Base-by-base conservation (phyloP, 179 eudicot genomes). In the Spinacia oleracea region DNA sequence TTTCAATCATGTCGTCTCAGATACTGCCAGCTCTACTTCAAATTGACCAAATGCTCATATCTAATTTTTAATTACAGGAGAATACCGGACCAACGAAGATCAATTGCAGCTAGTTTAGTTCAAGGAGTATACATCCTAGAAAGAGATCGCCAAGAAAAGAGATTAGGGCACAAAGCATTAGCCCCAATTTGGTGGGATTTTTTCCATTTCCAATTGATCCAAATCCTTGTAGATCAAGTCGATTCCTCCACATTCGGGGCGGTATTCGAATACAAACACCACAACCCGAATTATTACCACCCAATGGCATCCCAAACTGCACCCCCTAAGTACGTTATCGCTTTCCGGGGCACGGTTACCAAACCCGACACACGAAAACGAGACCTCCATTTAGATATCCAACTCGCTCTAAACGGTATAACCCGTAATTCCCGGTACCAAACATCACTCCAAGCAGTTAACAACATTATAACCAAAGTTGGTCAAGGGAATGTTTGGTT, bases 161-260 rank as follows among this genome's bases (percentile, higher is more conserved):
- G 95, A 46, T 70, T 60, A 1, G 90, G 85, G 15, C 56, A 74
- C 58, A 80, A 87, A 68, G 89, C 96, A 29, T 83, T 89, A 18
- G 94, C 96, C 59, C 93, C 94, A 74, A 81, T 82, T 2, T 94
- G 97, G 98, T 94, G 97, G 97, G 79, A 86, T 23, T 78, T 80
- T 46, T 94, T 91, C 79, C 65, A 87, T 66, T 93, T 91, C 78
- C 74, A 85, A 23, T 77, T 92, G 70, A 58, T 81, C 15, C 80
- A 86, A 74, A 81, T 79, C 35, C 78, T 84, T 10, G 77, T 74
- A 3, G 89, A 94, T 45, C 82, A 86, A 75, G 88, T 76, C 11
- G 98, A 94, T 76, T 81, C 83, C n/a, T 93, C 89, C 78, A 84
- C 83, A 14, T 94, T 93, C 55, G 98, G 97, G 10, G 94, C 92